Evolutionary conservation across 2,329 filamentous ascomycete genomes (phyloP), one percentile per base, ranked within the genome.

Genomic region (Xylaria polymorpha): DNA sequence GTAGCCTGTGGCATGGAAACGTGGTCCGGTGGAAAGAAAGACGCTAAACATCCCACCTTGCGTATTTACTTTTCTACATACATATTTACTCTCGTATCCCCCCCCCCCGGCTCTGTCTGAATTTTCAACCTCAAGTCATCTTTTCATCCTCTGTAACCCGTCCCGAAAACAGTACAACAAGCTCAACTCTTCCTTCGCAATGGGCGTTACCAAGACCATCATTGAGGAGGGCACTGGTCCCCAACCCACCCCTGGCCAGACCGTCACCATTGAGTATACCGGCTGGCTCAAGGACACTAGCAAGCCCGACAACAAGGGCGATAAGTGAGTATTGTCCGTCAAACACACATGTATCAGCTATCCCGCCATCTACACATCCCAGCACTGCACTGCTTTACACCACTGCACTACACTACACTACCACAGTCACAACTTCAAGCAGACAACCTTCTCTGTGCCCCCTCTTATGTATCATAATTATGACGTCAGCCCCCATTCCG

Each of bases 211-310:
- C 68, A 97, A 94, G 85, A 86, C 85, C 59, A 81, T 87, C 72
- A 80, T 90, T 75, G 78, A 82, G 43, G 81, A 87, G 71, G 94
- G 95, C 77, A 86, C 86, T 77, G 85, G 86, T 66, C 80, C 89
- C 76, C 84, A 81, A 73, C 92, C 95, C 67, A 78, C 82, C 73
- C 76, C 78, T 18, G 92, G 93, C 73, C 90, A 98, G 80, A 88
- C 83, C 32, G 93, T 98, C 77, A 88, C 87, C 78, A 97, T 98
- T 79, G 89, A 96, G 83, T 98, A 98, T 87, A 96, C 92, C 50
- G 96, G 96, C 76, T 97, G 85, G 83, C 86, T 98, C 72, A 92
- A 91, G 82, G 91, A 97, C 77, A 77, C 84, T 25, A 82, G 78
- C 72, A 82, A 88, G 79, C 81, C 86, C 20, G 85, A 88, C 67